These are phyloP conservation scores for Hyparrhenia diplandra DNA, from an alignment of 176 grass and related monocot genomes.

Conservation along the genomic window DNA sequence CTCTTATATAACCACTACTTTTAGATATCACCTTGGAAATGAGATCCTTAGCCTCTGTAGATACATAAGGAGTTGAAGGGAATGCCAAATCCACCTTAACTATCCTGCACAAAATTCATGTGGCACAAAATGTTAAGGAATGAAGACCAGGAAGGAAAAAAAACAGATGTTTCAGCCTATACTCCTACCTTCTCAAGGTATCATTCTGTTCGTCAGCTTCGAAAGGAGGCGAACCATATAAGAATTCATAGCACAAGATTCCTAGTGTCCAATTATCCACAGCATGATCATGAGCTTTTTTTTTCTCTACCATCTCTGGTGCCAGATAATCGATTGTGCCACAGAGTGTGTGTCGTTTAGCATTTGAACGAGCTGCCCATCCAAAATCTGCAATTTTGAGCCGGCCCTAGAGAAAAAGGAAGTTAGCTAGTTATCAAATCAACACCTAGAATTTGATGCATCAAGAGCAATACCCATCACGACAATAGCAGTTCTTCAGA, in stretches of 20 bases:
- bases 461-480: background rate
- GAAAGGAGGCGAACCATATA: conserved; percentile 88
- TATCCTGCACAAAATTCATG: conserved; percentile 65
- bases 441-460: background rate
- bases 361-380: conserved; percentile 72
- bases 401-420: conserved; percentile 56
- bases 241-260: conserved; percentile 87
- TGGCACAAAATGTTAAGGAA: conserved; percentile 3
- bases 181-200: conserved; percentile 71
- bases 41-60: conserved; percentile 79
- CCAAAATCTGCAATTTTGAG: conserved; percentile 98
- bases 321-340: conserved; percentile 93
- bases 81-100: conserved; percentile 75
- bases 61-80: conserved; percentile 53
- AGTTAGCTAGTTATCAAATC: background rate
- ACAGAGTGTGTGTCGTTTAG: conserved; percentile 85
- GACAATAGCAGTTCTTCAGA: background rate
- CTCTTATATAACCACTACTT: background rate
- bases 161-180: background rate
- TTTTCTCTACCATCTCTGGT: conserved; percentile 92
- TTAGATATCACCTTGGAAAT: conserved; percentile 64
- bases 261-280: conserved; percentile 95
- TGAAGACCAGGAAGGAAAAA: background rate
- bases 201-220: conserved; percentile 64
- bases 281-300: conserved; percentile 80